Base-by-base conservation (phyloP, 78 protist species). In the Dictyostelium capitatum region DNA sequence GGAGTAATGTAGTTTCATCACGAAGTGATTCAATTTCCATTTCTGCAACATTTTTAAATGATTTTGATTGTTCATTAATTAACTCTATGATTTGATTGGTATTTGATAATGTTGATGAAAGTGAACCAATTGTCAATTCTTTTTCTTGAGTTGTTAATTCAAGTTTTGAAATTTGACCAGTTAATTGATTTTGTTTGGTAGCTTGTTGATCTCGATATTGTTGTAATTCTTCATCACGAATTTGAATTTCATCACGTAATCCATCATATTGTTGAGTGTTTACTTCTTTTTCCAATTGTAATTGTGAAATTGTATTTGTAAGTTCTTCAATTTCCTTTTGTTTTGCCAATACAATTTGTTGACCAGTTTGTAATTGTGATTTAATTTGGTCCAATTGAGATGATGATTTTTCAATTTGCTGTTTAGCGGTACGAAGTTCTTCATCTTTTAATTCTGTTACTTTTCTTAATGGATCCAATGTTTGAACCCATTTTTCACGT, bases 401-500 rank as follows among this genome's bases (percentile, higher is more conserved):
- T 1, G 91, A 83, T 11, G 69, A 53, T 53, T 72, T 48, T 53
- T 87, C 93, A 28, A 65, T 47, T 37, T 87, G 79, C 62, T 87
- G 93, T 65, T 87, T 87, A 0, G 84, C 93, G 32, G 48, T 20
- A 46, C 93, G 41, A 3, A 87, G 23, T 20, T 87, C 93, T 43
- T 80, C 80, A 47, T 80, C 90, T 30, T 91, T 91, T 32, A 82
- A 19, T 28, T 91, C 95, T 12, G 81, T 82, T 10, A 83, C 80
- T 51, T 91, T 91, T n/a, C 83, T 17, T 1, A 85, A 51, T 37
- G 95, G 95, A n/a, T 91, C 95, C 1, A 91, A 64, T 6, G 72
- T 83, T 69, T 81, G 83, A 48, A 91, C 62, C 95, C 95, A 91
- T 59, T 91, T 47, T 23, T 91, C 91, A 19, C 89, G 20, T 43